phyloP scores from a whole-genome alignment of 2,329 filamentous ascomycete species.

The Colletotrichum sp. region DNA sequence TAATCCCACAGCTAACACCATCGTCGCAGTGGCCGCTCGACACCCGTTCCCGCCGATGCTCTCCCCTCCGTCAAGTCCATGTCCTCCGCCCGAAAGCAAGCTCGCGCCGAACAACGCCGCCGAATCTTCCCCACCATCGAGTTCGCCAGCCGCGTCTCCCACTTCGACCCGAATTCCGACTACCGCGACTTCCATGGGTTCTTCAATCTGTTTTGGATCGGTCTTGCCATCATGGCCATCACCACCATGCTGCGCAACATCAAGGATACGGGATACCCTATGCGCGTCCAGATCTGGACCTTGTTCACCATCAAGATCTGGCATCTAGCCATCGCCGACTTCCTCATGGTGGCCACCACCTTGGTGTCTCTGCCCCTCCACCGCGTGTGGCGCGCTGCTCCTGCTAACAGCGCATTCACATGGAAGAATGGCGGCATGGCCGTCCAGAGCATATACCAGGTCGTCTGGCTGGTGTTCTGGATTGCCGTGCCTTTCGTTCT shows the following conservation, averaged over 20 bases:
- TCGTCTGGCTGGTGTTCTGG: slow-evolving; percentile 82
- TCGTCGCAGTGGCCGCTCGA: slow-evolving; percentile 73
- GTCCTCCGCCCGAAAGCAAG: slow-evolving; percentile 82
- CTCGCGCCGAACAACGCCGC: slow-evolving; percentile 79
- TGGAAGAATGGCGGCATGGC: slow-evolving; percentile 83
- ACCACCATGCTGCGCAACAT: slow-evolving; percentile 93
- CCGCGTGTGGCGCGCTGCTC: slow-evolving; percentile 61
- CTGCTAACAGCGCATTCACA: slow-evolving; percentile 58
- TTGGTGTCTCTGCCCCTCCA: slow-evolving; percentile 77
- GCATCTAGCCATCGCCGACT: slow-evolving; percentile 83
- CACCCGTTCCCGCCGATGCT: slow-evolving; percentile 85
- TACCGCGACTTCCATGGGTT: slow-evolving; percentile 96
- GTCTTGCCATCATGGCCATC: slow-evolving; percentile 93
- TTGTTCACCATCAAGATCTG: slow-evolving; percentile 88
- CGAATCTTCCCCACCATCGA: slow-evolving; percentile 93
- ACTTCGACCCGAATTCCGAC: slow-evolving; percentile 92
- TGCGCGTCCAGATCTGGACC: slow-evolving; percentile 86
- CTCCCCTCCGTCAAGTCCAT: slow-evolving; percentile 91
- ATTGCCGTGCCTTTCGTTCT: slow-evolving; percentile 83
- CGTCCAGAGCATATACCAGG: slow-evolving; percentile 83
- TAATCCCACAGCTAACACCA: neutral
- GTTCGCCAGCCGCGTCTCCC: slow-evolving; percentile 87
- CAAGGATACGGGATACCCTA: slow-evolving; percentile 88
- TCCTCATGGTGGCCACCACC: slow-evolving; percentile 82
- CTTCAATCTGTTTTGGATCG: slow-evolving; percentile 98